Evolutionary conservation across 2,329 filamentous ascomycete genomes (phyloP), one percentile per base, ranked within the genome.

Genomic region (Trichocomaceae sp.): DNA sequence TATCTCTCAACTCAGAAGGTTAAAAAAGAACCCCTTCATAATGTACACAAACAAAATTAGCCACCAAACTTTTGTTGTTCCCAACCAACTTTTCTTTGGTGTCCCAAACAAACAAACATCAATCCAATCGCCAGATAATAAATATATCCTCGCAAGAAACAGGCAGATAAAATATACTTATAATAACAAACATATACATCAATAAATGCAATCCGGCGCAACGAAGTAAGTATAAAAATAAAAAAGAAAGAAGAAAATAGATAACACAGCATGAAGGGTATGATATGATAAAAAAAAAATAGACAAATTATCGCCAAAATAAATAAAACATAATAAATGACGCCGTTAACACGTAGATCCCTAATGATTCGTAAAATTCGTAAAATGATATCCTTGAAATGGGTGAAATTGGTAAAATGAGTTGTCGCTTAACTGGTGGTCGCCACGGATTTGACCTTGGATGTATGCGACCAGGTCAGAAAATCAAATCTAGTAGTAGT

Each of bases 401-500:
- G n/a, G n/a, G n/a, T n/a, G n/a, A n/a, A 52, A 29, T 42, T 42
- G 37, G 19, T 39, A 44, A 44, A 37, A 22, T 26, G 23, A 19
- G 7, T 22, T 10, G 17, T 17, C 19, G 37, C 9, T 54, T 51
- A 72, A 56, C 68, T 65, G 53, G 70, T 65, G 2, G 65, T 69
- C 26, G 65, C 61, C 17, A 73, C 65, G 8, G 71, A 67, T 61
- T 74, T 74, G 10, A 66, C 59, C 57, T 74, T 75, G 23, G 70
- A 73, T 20, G 67, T 69, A 57, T 76, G 72, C 35, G 77, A 75
- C 77, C 77, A 80, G 29, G 72, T 71, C 47, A 79, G 71, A 58
- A 80, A 75, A 60, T 79, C 78, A 51, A 79, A 79, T 58, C 75
- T 79, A 41, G 79, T 77, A 59, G 74, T 26, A 59, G 74, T 26